These are phyloP conservation scores for Raphanus raphanistrum DNA, from an alignment of 345 rosid genomes.

Conservation along the genomic window DNA sequence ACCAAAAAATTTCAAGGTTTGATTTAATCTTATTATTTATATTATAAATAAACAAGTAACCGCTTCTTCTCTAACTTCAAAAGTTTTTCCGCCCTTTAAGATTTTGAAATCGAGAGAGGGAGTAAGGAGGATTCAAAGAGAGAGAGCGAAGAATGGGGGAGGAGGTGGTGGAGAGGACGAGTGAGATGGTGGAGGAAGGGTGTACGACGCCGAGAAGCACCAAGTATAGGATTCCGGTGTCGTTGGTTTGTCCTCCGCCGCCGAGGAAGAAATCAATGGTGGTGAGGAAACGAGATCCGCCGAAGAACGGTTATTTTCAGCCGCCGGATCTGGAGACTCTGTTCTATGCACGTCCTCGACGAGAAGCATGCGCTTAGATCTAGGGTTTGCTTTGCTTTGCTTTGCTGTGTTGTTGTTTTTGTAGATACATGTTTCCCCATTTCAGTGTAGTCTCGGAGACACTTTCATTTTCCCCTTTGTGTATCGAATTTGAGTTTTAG, in stretches of 20 bases:
- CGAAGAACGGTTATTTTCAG: conserved; percentile 63
- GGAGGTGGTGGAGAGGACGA: conserved; percentile 36
- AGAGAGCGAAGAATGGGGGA: neutral
- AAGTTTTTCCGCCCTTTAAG: neutral
- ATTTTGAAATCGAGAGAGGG: conserved; percentile 6
- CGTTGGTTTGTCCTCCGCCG: conserved; percentile 60
- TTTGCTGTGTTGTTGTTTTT: neutral
- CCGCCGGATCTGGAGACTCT: conserved; percentile 72
- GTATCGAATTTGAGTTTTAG: conserved; percentile 4
- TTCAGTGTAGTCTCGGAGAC: conserved; percentile 9
- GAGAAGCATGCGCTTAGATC: conserved; percentile 46
- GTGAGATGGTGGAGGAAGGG: conserved; percentile 40
- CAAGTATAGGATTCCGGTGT: conserved; percentile 50
- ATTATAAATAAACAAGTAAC: conserved; percentile 18
- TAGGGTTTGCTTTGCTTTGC: neutral
- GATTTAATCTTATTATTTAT: neutral
- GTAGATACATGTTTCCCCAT: conserved; percentile 29
- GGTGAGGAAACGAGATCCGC: conserved; percentile 50
- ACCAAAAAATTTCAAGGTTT: neutral
- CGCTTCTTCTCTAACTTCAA: conserved; percentile 34
- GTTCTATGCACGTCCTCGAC: conserved; percentile 42
- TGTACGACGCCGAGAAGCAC: conserved; percentile 62
- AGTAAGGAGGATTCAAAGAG: conserved; percentile 22
- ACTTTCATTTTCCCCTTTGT: neutral
- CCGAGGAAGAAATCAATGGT: conserved; percentile 53